Conservation (phyloP, 148 eudicot species). For the Chenopodium suecicum region DNA sequence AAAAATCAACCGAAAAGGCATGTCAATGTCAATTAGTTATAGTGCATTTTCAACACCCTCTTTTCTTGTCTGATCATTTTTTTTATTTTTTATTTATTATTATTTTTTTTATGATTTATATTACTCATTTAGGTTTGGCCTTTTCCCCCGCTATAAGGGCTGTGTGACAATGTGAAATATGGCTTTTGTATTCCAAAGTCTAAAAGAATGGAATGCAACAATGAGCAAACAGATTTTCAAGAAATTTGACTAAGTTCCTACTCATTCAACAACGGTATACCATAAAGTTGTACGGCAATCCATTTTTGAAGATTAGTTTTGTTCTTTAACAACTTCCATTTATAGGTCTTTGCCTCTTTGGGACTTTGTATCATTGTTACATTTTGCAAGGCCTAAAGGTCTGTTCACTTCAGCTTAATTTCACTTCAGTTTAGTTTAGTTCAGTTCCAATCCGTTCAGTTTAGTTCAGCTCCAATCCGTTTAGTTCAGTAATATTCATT, state of each 20-base stretch:
- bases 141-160: slow-evolving; percentile 16
- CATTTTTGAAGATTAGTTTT: background rate
- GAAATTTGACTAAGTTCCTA: background rate
- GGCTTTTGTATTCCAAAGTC: background rate
- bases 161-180: background rate
- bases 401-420: too few relatives aligned
- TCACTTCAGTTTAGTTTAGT: too few relatives aligned
- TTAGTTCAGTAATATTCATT: too few relatives aligned
- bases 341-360: too few relatives aligned
- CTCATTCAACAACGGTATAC: background rate
- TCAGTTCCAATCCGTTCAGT: too few relatives aligned
- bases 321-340: background rate
- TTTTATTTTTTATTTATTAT: background rate
- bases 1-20: background rate
- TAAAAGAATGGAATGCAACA: background rate
- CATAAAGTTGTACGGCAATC: background rate
- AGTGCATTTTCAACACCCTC: slow-evolving; percentile 20
- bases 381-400: background rate
- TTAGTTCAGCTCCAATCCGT: too few relatives aligned
- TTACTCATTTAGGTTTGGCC: background rate
- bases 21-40: slow-evolving; percentile 20
- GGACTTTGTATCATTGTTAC: too few relatives aligned
- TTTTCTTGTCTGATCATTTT: background rate
- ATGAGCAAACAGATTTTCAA: too few relatives aligned
- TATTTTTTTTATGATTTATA: background rate